Conservation (phyloP, 2,329 filamentous ascomycete genomes). For the Zymoseptoria brevis region DNA sequence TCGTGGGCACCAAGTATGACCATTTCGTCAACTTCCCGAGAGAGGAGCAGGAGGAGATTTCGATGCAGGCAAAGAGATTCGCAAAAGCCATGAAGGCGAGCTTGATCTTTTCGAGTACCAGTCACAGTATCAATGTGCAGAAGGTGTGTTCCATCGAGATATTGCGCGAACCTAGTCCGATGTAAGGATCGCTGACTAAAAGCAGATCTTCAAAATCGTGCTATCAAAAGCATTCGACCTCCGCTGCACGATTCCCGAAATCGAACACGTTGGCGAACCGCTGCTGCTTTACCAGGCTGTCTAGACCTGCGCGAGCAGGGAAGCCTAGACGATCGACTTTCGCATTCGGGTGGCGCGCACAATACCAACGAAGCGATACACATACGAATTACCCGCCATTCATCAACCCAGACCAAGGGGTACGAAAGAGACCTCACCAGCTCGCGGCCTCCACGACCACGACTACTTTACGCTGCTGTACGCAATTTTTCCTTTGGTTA, state of each 20-base stretch:
- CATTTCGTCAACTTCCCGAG: slow-evolving; percentile 98
- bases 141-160: slow-evolving; percentile 78
- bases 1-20: slow-evolving; percentile 97
- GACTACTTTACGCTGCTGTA: background rate
- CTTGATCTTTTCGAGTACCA: slow-evolving; percentile 96
- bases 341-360: background rate
- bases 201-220: slow-evolving; percentile 97
- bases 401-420: background rate
- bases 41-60: slow-evolving; percentile 98
- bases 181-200: slow-evolving; percentile 1
- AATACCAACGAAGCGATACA: background rate
- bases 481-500: background rate
- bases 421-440: background rate
- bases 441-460: background rate
- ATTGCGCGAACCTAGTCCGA: no score
- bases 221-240: slow-evolving; percentile 97
- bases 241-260: slow-evolving; percentile 98
- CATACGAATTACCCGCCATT: background rate
- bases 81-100: slow-evolving; percentile 97
- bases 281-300: slow-evolving; percentile 68
- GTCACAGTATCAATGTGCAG: slow-evolving; percentile 98
- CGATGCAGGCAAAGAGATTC: slow-evolving; percentile 91
- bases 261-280: slow-evolving; percentile 95
- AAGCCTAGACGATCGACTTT: background rate
- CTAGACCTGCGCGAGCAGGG: background rate